A percentile compares a stretch with the other conserved stretches of the same genome.
Evolutionary conservation across 2,329 filamentous ascomycete species (phyloP).

Genomic region (Fusarium protoensiforme): DNA sequence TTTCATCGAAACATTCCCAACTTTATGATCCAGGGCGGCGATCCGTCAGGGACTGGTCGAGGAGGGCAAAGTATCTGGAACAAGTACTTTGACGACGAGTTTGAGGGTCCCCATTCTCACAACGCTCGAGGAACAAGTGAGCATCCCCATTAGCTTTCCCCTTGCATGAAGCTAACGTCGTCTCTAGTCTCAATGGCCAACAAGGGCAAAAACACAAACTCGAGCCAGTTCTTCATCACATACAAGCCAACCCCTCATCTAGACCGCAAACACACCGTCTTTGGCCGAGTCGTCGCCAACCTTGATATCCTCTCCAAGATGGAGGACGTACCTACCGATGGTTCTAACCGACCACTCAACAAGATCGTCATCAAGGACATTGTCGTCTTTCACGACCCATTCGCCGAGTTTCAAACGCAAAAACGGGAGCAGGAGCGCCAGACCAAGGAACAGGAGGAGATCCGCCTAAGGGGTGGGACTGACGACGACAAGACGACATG

Average conservation of each 20-base stretch:
- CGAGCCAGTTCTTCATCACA: slow-evolving; percentile 92
- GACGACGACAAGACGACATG: slow-evolving; percentile 94
- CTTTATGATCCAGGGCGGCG: slow-evolving; percentile 98
- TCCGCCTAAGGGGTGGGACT: slow-evolving; percentile 73
- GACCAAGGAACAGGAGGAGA: slow-evolving; percentile 69
- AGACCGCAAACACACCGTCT: slow-evolving; percentile 97
- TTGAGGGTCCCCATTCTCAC: slow-evolving; percentile 90
- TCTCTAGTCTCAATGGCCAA: slow-evolving; percentile 84
- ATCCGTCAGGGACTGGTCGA: slow-evolving; percentile 90
- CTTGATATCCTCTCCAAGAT: slow-evolving; percentile 77
- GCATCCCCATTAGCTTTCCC: slow-evolving; percentile 8
- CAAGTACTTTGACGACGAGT: slow-evolving; percentile 93
- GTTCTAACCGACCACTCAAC: slow-evolving; percentile 78
- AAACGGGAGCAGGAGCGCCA: slow-evolving; percentile 71
- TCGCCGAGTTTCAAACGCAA: slow-evolving; percentile 89
- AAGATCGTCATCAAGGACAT: slow-evolving; percentile 86
- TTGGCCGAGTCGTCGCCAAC: slow-evolving; percentile 85
- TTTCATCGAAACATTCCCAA: slow-evolving; percentile 96
- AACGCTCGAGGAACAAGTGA: slow-evolving; percentile 75
- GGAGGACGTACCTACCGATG: slow-evolving; percentile 81
- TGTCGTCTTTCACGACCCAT: slow-evolving; percentile 91
- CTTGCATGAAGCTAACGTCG: slow-evolving; percentile 3
- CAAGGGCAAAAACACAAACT: slow-evolving; percentile 98
- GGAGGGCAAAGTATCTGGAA: slow-evolving; percentile 95
- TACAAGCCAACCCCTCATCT: slow-evolving; percentile 88